Evolutionary conservation across 108 stramenopile genomes (phyloP), one percentile per base, ranked within the genome.

Genomic region (Nitzschia sp.): DNA sequence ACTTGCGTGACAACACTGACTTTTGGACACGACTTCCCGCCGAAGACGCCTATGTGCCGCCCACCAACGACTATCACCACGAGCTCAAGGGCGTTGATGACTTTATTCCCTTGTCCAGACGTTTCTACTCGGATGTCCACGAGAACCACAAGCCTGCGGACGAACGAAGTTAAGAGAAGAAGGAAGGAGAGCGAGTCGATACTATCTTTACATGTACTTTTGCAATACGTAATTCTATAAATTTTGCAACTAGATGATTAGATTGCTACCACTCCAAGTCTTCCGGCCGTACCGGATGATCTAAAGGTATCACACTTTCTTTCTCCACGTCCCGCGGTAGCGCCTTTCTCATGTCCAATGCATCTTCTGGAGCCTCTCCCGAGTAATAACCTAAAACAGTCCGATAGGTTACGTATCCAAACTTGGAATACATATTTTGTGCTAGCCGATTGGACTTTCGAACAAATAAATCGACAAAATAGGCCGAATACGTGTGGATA

Each of bases 391-490:
- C 96, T 42, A 98, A 46, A 1, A 99, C 98, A 61, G 85, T 68
- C 45, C 98, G 95, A 80, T 96, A 83, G 29, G 84, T 90, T 0
- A 75, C 61, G 72, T 98, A 99, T 5, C 98, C 98, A 78, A 99
- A 93, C 36, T 90, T 88, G 62, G 92, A 76, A 71, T 98, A 99
- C 98, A 99, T 98, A 17, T 70, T 63, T 59, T 98, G 96, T 13
- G 99, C 99, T 64, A 97, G 76, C n/a, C 74, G 59, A 80, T 99
- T 99, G 24, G 93, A 91, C 19, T 82, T 86, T 51, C 99, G 74
- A 25, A 99, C 98, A 75, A 98, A 99, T 56, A 99, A 81, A 71
- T 99, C 99, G 56, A 99, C 99, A 82, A 98, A 99, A 81, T 90
- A 97, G 34, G 92, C 95, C 78, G 93, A 80, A 68, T 94, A 91